Evolutionary conservation across 129 eudicot species (phyloP), one percentile per base, ranked within the genome.

Genomic region (Rutidosis leptorrhynchoides): DNA sequence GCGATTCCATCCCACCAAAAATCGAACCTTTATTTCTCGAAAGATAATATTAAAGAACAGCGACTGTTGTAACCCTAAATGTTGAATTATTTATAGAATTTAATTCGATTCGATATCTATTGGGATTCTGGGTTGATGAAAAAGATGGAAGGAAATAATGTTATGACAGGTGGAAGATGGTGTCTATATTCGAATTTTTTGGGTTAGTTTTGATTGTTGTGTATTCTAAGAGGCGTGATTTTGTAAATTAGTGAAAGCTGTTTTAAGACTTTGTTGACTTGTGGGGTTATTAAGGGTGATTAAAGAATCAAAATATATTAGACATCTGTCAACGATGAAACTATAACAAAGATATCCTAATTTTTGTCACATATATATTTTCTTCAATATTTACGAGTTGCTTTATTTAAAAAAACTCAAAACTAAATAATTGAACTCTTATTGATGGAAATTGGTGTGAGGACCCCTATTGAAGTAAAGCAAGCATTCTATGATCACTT

Each of bases 1-100:
- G 68, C 4, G 85, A 77, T 66, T 81, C 78, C 88, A 82, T 82
- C n/a, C 69, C 28, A 51, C 69, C 64, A 40, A 19, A 33, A 52
- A n/a, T 23, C 25, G 70, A 62, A 10, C 54, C 65, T 73, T 64
- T 51, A 37, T 62, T 63, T 56, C 59, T 19, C 23, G 19, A 19
- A 73, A 73, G 40, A 27, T 9, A 61, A 71, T 23, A 4, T 60
- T 19, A 71, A 61, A 60, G 62, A 35, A 17, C 40, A 32, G 53
- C 48, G 53, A 46, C 20, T 40, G 46, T 40, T 32, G 29, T 33
- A 25, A 62, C 16, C 74, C 29, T 30, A 48, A n/a, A 29, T 30
- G 71, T 12, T 37, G 3, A 2, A 49, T 20, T 17, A 16, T 49
- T 49, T 49, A 17, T 49, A 10, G 49, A 8, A n/a, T 29, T 27